Base-by-base conservation (phyloP, 805 yeast species). In the Metschnikowia bowlesiae region DNA sequence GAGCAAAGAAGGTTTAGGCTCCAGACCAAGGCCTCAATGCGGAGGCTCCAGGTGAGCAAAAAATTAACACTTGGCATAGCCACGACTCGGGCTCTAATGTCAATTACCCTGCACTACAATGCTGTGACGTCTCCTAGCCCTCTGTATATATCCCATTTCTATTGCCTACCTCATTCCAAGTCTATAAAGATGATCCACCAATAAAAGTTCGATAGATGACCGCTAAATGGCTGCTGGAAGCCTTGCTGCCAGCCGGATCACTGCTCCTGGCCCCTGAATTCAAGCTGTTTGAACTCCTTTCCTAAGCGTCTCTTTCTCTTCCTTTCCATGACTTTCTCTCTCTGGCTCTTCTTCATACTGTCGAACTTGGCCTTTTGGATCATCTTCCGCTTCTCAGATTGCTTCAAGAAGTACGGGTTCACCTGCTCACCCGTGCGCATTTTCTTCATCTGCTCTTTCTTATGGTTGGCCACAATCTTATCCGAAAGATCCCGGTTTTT, bases 271-370 rank as follows among this genome's bases (percentile, higher is more conserved):
- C 54, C 54, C 4, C 60, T 38, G 55, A 70, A 73, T 55, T 74
- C 77, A 63, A 73, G 67, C 58, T 72, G 74, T 59, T 74, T 77
- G 75, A 89, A 84, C 68, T 88, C 95, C 69, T 84, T 82, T 65
- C 96, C 91, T 69, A 84, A 74, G 72, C 83, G 81, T 78, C 81
- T 85, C 87, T 84, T 87, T 66, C 92, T 82, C 82, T 84, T 90
- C 71, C 92, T 82, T 70, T 87, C 94, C 81, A 87, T 80, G 37
- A 83, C 87, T 77, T 85, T 87, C 54, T 85, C 90, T 62, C 90
- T 77, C 69, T 87, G 91, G 46, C 73, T 72, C 10, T 82, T 67
- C 68, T 79, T 84, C 91, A 87, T 83, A 51, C 74, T 70, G 44
- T 87, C 91, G 66, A 84, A 87, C 66, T 84, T 85, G 66, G 87